Conservation (phyloP, 208 protist genomes). For the Trypanosoma vivax region DNA sequence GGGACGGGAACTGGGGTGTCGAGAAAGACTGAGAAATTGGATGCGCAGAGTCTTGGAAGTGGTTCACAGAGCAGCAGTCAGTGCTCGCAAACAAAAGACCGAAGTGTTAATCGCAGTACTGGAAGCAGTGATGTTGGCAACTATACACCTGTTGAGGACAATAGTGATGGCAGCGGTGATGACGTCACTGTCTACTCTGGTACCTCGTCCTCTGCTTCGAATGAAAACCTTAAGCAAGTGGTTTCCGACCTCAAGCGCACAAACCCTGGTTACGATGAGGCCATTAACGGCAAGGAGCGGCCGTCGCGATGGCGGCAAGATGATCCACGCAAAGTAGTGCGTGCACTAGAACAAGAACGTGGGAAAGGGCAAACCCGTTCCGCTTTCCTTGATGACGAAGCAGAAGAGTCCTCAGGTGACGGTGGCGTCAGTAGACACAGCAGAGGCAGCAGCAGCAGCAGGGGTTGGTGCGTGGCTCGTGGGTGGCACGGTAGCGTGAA, state of each 20-base stretch:
- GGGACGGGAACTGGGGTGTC: not conserved
- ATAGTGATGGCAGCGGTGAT: not conserved
- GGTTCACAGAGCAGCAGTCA: not conserved
- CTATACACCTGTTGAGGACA: not conserved
- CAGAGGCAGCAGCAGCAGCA: too few species aligned
- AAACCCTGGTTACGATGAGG: conserved; percentile 30
- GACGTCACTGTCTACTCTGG: not conserved
- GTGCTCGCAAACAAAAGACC: not conserved
- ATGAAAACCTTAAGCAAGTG: conserved; percentile 55
- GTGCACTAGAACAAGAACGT: conserved; percentile 25
- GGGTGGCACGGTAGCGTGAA: too few species aligned
- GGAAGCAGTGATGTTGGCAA: conserved; percentile 2
- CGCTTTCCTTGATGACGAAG: conserved; percentile 77
- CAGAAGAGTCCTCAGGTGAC: conserved; percentile 45
- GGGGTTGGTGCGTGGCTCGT: too few species aligned
- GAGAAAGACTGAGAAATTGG: not conserved
- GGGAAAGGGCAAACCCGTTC: conserved; percentile 17
- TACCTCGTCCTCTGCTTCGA: not conserved
- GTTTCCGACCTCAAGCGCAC: conserved; percentile 49
- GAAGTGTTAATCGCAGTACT: not conserved
- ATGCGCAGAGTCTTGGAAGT: not conserved
- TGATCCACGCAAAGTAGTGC: conserved; percentile 30
- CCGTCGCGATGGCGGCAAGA: conserved; percentile 56
- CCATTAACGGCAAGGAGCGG: conserved; percentile 31
- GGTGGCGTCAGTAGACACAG: conserved; percentile 1